phyloP scores from a whole-genome alignment of 129 eudicot genomes.

The Escallonia herrerae region DNA sequence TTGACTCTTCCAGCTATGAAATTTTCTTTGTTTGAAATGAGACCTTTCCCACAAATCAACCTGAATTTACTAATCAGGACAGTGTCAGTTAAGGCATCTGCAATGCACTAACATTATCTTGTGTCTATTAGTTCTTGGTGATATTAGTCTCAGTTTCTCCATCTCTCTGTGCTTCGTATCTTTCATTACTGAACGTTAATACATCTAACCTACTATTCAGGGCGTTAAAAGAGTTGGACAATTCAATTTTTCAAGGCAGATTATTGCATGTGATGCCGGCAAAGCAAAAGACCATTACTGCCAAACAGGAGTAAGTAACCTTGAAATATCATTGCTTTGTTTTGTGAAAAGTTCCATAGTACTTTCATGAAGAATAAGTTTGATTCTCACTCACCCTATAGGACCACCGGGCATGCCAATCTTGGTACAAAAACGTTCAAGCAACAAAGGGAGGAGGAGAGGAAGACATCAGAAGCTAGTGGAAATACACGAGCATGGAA shows the following conservation, averaged over 20 bases:
- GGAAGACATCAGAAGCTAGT: constrained; percentile 73
- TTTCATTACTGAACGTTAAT: background rate
- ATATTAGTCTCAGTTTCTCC: too few species aligned
- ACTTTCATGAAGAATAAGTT: background rate
- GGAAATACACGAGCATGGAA: constrained; percentile 92
- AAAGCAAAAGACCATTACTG: constrained; percentile 42
- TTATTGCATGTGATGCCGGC: constrained; percentile 86
- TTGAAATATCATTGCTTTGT: background rate
- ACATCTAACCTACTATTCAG: constrained; percentile 26
- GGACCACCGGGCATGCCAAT: constrained; percentile 19
- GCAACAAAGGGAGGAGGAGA: constrained; percentile 61
- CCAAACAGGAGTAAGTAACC: constrained; percentile 52
- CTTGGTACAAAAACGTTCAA: constrained; percentile 53
- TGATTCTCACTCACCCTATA: constrained; percentile 11
- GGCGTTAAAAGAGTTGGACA: constrained; percentile 81
- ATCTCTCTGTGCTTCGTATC: background rate
- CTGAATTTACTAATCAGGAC: too few species aligned
- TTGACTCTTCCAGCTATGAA: background rate
- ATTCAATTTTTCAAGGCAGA: constrained; percentile 90
- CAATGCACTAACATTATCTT: background rate
- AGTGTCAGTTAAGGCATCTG: background rate
- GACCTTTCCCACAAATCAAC: too few species aligned
- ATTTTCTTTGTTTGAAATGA: too few species aligned
- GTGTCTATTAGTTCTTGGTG: too few species aligned
- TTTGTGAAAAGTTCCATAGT: background rate